Evolutionary conservation across 192 early-diverging fungal genomes (phyloP).

Genomic region (Coemansia sp.): DNA sequence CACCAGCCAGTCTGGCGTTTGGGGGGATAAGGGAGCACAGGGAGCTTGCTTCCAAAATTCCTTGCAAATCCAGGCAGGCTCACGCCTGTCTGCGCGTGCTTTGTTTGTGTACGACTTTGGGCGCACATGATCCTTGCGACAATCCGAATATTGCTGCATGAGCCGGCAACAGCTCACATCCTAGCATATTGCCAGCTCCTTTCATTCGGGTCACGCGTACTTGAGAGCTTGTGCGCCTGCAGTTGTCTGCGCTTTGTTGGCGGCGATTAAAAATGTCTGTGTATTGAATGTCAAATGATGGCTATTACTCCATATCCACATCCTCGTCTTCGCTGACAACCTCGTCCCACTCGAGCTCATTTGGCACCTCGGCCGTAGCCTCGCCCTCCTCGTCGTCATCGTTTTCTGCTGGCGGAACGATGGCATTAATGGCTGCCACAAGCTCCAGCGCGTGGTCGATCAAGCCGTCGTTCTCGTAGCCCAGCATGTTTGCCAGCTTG

Average conservation of each 20-base stretch:
- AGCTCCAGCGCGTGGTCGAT: constrained; percentile 73
- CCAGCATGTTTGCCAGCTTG: constrained; percentile 64
- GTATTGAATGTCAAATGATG: neutral
- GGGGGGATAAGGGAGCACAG: neutral
- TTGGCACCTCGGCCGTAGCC: constrained; percentile 45
- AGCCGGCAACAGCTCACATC: neutral
- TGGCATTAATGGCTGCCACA: constrained; percentile 60
- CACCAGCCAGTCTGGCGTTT: neutral
- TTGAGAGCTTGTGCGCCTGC: neutral
- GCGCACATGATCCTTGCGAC: neutral
- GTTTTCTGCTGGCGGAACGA: constrained; percentile 54
- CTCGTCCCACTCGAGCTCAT: constrained; percentile 63
- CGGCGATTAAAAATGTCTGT: neutral
- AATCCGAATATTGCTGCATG: constrained; percentile 1
- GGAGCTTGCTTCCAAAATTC: neutral
- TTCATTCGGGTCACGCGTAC: neutral
- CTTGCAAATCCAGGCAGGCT: neutral
- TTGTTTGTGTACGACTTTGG: neutral
- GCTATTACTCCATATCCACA: constrained; percentile 45
- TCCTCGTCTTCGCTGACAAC: constrained; percentile 49
- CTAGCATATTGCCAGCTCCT: neutral
- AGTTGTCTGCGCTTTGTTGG: neutral
- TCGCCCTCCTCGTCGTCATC: constrained; percentile 58
- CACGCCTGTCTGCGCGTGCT: too few relatives aligned
- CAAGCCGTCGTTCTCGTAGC: constrained; percentile 69